Percentiles rank a stretch among this genome's conserved stretches.
Evolutionary conservation across 2,329 filamentous ascomycete species (phyloP).

Genomic region (Thielaviopsis musarum): DNA sequence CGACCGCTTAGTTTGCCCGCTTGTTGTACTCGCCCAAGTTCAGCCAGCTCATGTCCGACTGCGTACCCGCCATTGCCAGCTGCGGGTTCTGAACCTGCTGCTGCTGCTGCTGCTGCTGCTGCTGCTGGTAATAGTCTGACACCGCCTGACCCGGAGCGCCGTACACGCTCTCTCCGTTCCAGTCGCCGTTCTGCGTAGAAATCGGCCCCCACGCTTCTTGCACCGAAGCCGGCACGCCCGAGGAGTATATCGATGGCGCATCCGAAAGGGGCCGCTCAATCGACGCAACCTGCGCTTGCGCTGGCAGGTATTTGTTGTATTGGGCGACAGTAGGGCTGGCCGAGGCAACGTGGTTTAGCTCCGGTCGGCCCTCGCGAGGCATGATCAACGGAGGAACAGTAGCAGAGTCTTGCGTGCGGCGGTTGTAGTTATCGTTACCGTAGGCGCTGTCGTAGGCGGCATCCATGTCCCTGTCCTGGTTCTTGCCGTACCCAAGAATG

Average conservation of each 20-base stretch:
- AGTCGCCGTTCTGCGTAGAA: constrained; percentile 26
- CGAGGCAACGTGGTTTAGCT: constrained; percentile 48
- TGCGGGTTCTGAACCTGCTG: constrained; percentile 26
- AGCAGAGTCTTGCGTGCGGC: constrained; percentile 48
- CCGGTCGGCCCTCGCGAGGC: constrained; percentile 37
- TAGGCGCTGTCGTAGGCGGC: constrained; percentile 34
- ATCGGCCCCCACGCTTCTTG: constrained; percentile 38
- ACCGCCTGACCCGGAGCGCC: constrained; percentile 16
- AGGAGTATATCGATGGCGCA: constrained; percentile 41
- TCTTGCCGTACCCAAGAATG: constrained; percentile 41
- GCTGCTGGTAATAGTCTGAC: neutral
- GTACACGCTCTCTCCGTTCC: constrained; percentile 31
- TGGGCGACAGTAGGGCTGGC: constrained; percentile 54
- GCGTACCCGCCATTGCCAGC: constrained; percentile 28
- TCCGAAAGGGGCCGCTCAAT: constrained; percentile 40
- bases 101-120: neutral
- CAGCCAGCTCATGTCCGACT: constrained; percentile 64
- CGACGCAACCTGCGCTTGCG: constrained; percentile 37
- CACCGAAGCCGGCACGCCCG: constrained; percentile 48
- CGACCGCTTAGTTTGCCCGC: constrained; percentile 6
- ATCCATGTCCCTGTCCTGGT: constrained; percentile 30
- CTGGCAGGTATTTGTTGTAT: constrained; percentile 32
- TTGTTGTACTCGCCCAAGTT: constrained; percentile 40
- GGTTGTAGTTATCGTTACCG: constrained; percentile 22
- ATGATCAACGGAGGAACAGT: constrained; percentile 53